phyloP scores from a whole-genome alignment of 768 basidiomycete genomes.

The Pulveroboletus sp. region DNA sequence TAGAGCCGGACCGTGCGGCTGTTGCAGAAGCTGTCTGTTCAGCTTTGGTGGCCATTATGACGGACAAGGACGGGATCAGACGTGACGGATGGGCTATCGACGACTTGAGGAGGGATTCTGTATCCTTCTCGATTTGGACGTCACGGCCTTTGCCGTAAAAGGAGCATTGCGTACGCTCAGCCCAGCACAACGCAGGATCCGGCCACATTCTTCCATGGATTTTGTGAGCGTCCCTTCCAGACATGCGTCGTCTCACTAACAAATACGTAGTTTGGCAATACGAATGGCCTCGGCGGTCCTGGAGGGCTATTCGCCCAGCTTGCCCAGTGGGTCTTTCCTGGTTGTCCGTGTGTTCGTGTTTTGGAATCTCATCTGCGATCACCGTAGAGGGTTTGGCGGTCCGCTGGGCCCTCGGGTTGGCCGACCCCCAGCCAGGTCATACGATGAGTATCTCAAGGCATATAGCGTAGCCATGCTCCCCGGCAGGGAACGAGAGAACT shows the following conservation, averaged over 20 bases:
- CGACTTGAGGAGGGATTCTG: slow-evolving; percentile 5
- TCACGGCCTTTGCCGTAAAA: slow-evolving; percentile 28
- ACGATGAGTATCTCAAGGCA: slow-evolving; percentile 90
- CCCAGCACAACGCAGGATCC: neutral
- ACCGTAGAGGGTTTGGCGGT: slow-evolving; percentile 48
- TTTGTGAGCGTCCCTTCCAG: slow-evolving; percentile 28
- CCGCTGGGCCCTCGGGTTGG: slow-evolving; percentile 44
- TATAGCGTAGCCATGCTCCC: slow-evolving; percentile 95
- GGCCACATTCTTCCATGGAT: slow-evolving; percentile 31
- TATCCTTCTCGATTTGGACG: slow-evolving; percentile 21
- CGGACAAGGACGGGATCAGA: slow-evolving; percentile 8
- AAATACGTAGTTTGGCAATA: slow-evolving; percentile 30
- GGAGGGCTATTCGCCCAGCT: slow-evolving; percentile 63
- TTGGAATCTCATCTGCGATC: slow-evolving; percentile 15
- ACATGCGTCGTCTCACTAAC: slow-evolving; percentile 1
- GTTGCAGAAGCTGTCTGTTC: neutral
- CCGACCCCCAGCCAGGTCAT: slow-evolving; percentile 61
- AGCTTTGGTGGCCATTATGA: slow-evolving; percentile 28
- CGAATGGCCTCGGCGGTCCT: slow-evolving; percentile 40
- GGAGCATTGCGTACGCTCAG: slow-evolving; percentile 26
- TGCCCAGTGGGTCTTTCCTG: slow-evolving; percentile 44
- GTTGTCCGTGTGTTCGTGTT: neutral
- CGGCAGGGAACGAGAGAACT: slow-evolving; percentile 78
- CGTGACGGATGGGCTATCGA: slow-evolving; percentile 10
- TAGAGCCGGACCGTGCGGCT: slow-evolving; percentile 44